Evolutionary conservation across 768 basidiomycete genomes (phyloP), one percentile per base, ranked within the genome.

Genomic region (Tremella mesenterica): DNA sequence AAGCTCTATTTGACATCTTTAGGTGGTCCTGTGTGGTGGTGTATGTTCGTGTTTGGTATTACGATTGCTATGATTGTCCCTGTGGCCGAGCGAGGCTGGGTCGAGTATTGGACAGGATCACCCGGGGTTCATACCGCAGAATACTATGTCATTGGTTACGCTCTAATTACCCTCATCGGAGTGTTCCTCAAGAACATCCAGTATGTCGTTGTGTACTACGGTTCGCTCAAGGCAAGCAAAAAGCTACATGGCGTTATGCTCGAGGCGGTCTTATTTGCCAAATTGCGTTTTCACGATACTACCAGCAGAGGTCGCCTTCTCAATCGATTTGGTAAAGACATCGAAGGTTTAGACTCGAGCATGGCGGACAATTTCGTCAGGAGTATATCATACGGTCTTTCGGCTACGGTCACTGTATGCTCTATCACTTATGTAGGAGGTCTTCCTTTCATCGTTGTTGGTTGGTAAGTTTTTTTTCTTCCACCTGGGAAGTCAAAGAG

Each of bases 211-310:
- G 80, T 90, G 16, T 93, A 91, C 71, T 75, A 73, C 20, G 90
- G 90, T 13, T 85, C 85, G n/a, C 84, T 93, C 56, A 81, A 80
- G 52, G 88, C 88, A 2, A 89, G 87, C 1, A 79, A 77, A 2
- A 80, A 84, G 16, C 77, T 92, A 13, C 88, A 93, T 74, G 77
- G 86, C 67, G 45, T 65, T 74, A 77, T 92, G 33, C 75, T 92
- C 25, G 85, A 92, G 65, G 72, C 83, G 0, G 83, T 93, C 2
- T 76, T 95, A 1, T 91, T 91, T 64, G 87, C 90, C 7, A 81
- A 88, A 43, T 83, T 93, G 52, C 81, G 90, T 36, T 93, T 95
- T 78, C 91, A 93, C 61, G 91, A 95, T 65, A 95, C 90, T 0
- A 81, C 88, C 1, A 87, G 85, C 47, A 81, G 88, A 31, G 91